Evolutionary conservation across 2,329 filamentous ascomycete species (phyloP).

Genomic region (Sporothrix dimorphospora): DNA sequence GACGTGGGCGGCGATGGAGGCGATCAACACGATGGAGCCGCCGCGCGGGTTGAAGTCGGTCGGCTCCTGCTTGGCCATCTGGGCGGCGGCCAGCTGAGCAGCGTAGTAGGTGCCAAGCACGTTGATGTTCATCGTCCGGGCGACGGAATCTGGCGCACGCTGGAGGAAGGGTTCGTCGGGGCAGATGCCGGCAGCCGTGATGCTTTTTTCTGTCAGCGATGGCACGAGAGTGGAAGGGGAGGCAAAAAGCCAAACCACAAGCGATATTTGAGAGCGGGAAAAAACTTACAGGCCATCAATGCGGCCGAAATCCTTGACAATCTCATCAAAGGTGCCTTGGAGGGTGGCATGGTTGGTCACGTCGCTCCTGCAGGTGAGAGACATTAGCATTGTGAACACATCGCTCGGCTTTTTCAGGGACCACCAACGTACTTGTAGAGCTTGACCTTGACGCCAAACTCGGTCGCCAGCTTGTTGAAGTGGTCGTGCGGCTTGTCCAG

Average conservation of each 20-base stretch:
- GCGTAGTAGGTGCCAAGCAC: constrained; percentile 25
- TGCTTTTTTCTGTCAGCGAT: no score
- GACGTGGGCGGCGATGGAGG: constrained; percentile 18
- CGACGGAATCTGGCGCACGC: neutral
- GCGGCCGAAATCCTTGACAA: neutral
- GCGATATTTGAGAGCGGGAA: no score
- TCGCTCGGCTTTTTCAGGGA: no score
- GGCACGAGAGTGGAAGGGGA: no score
- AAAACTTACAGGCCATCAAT: neutral
- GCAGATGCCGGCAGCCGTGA: neutral
- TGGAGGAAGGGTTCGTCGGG: constrained; percentile 26
- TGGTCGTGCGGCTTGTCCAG: constrained; percentile 23
- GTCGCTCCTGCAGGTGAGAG: neutral
- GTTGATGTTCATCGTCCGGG: constrained; percentile 13
- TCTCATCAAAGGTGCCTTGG: neutral
- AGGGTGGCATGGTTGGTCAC: neutral
- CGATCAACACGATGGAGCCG: constrained; percentile 26
- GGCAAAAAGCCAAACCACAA: no score
- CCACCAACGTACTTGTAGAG: constrained; percentile 20
- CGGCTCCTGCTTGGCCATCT: constrained; percentile 22
- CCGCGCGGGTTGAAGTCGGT: constrained; percentile 20
- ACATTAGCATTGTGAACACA: no score
- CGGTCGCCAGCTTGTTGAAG: constrained; percentile 10
- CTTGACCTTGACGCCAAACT: constrained; percentile 24
- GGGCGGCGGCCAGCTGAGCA: constrained; percentile 24